phyloP scores from a whole-genome alignment of 768 basidiomycete species.

The Gymnopilus junonius region DNA sequence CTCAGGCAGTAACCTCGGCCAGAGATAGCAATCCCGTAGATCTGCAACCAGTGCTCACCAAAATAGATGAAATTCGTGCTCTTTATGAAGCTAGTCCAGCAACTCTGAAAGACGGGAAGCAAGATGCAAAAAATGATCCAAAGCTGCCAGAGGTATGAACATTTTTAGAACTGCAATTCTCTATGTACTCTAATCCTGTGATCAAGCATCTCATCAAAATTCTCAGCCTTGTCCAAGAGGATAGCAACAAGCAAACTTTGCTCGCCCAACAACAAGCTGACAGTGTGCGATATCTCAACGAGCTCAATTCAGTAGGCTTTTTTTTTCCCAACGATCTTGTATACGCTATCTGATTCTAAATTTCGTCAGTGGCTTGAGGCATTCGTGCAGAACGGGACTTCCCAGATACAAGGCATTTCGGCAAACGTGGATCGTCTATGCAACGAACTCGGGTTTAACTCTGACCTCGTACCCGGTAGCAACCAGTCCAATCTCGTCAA shows the following conservation, averaged over 20 bases:
- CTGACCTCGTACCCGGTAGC: background rate
- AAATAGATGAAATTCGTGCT: constrained; percentile 24
- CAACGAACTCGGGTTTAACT: constrained; percentile 48
- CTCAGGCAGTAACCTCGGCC: background rate
- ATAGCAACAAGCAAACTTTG: constrained; percentile 48
- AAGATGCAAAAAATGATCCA: background rate
- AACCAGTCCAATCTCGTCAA: constrained; percentile 30
- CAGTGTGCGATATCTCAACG: constrained; percentile 77
- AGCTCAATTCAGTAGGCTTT: constrained; percentile 64
- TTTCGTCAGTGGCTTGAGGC: constrained; percentile 76
- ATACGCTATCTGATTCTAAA: constrained; percentile 9
- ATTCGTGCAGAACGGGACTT: constrained; percentile 78
- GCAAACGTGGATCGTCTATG: constrained; percentile 65
- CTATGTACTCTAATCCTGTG: background rate
- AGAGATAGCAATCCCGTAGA: constrained; percentile 6
- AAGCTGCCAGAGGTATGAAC: constrained; percentile 6
- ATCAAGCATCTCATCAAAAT: constrained; percentile 45
- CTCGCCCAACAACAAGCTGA: constrained; percentile 73
- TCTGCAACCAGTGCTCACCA: constrained; percentile 19
- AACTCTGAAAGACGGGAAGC: background rate
- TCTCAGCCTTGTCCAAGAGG: constrained; percentile 50
- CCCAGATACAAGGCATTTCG: constrained; percentile 68
- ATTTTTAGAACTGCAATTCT: background rate
- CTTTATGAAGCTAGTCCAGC: constrained; percentile 8
- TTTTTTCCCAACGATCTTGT: background rate